Base-by-base conservation (phyloP, 208 protist genomes). In the Trypanosoma lewisi region DNA sequence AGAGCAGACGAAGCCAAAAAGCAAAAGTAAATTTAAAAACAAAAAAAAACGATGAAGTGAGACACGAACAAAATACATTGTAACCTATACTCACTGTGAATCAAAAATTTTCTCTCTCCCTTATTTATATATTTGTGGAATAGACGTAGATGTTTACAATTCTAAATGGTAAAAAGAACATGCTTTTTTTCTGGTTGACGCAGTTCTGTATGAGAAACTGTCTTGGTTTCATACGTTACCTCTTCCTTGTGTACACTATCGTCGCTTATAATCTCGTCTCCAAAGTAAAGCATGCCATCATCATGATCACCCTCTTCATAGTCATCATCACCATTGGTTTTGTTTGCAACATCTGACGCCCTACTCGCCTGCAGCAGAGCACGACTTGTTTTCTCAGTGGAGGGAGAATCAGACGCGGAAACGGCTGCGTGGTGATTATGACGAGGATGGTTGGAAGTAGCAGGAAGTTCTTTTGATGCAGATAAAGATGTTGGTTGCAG, bases 251-350 rank as follows among this genome's bases (percentile, higher is more conserved):
- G 17, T 36, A 49, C 25, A 2, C 25, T 51, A 37, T 67, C 63
- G 30, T 60, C 60, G 23, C 60, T 68, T 33, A 68, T 66, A 48
- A n/a, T 44, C 51, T 64, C 62, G 42, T 78, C 73, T 28, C 65
- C 39, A 54, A 70, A 70, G 62, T 70, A 70, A 61, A 61, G 31
- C 30, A 62, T n/a, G 3, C 48, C 70, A 14, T 51, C 30, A 21
- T 60, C 60, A 0, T 61, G n/a, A 5, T 51, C 48, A 11, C n/a
- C 51, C 9, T 52, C 37, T 16, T 28, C 33, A 53, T n/a, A n/a
- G n/a, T 23, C 41, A 4, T 36, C 30, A 6, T 23, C 28, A 42
- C 30, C 17, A 4, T 27, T 27, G 7, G 6, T 31, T 16, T 2
- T 33, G 33, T 21, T 37, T 0, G 8, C 2, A 2, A 12, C 31